These are phyloP conservation scores for Aureobasidium sp. DNA, from an alignment of 2,329 filamentous ascomycete genomes.

Conservation along the genomic window DNA sequence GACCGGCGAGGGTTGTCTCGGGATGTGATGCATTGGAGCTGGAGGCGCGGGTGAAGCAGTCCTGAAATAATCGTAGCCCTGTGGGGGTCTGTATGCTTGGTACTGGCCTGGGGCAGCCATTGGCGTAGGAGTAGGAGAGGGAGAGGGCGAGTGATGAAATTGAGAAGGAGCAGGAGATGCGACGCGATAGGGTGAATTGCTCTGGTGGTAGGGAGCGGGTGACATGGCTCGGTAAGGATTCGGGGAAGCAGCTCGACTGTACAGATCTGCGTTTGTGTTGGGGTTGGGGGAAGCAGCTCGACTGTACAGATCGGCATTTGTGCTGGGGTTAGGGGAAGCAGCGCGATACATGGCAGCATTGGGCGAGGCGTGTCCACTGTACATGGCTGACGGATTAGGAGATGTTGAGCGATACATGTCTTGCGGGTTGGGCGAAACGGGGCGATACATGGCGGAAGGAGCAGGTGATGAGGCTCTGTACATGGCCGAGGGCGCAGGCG, in stretches of 20 bases:
- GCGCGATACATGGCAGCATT: constrained; percentile 12
- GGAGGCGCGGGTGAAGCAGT: constrained; percentile 35
- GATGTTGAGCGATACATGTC: constrained; percentile 19
- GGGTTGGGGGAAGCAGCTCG: constrained; percentile 22
- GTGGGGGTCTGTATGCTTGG: constrained; percentile 17
- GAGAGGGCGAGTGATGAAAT: constrained; percentile 22
- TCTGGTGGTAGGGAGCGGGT: neutral
- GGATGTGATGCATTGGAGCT: constrained; percentile 26
- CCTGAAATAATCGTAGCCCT: constrained; percentile 26
- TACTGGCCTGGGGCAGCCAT: neutral
- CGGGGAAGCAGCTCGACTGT: constrained; percentile 12
- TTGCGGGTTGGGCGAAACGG: constrained; percentile 13
- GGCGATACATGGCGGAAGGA: constrained; percentile 14
- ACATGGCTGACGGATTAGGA: constrained; percentile 10
- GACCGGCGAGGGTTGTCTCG: constrained; percentile 18
- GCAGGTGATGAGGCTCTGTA: constrained; percentile 19
- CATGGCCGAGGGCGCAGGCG: constrained; percentile 18
- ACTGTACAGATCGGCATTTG: neutral
- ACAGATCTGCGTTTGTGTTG: constrained; percentile 5
- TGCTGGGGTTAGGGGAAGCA: constrained; percentile 9
- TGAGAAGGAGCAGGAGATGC: constrained; percentile 22
- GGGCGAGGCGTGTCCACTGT: constrained; percentile 8
- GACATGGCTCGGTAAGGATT: constrained; percentile 6
- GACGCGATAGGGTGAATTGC: constrained; percentile 13
- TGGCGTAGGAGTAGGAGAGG: neutral